phyloP scores from a whole-genome alignment of 2,329 filamentous ascomycete species.

The Xylaria sp. region DNA sequence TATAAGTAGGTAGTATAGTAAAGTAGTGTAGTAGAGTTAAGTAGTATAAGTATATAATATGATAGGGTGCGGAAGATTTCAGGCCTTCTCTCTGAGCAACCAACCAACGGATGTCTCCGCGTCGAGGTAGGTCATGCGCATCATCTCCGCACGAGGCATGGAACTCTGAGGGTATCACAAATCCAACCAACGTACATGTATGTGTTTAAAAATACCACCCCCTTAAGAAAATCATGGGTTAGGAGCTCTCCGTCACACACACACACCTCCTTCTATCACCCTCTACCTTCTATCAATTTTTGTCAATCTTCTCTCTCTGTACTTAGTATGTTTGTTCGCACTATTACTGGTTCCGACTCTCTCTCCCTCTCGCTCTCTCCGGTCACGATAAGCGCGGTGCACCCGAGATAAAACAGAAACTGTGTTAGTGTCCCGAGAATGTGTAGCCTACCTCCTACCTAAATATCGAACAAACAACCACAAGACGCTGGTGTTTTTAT shows the following conservation, averaged over 20 bases:
- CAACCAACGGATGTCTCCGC: conserved; percentile 5
- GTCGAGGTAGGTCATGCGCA: conserved; percentile 14
- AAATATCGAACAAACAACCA: neutral
- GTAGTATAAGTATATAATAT: too few relatives aligned
- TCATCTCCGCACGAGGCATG: conserved; percentile 24
- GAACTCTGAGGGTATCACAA: conserved; percentile 30
- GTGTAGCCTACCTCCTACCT: too few relatives aligned
- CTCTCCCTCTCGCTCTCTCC: neutral
- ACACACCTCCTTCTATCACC: too few relatives aligned
- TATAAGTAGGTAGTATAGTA: neutral
- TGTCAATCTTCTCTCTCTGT: too few relatives aligned
- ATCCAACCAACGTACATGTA: conserved; percentile 4
- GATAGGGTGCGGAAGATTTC: conserved; percentile 7
- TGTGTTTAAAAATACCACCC: conserved; percentile 28
- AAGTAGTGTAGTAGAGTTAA: neutral
- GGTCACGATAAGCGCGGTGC: neutral
- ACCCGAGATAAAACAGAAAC: conserved; percentile 6
- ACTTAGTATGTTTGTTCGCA: neutral
- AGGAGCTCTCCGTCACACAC: neutral
- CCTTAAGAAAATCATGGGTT: conserved; percentile 10
- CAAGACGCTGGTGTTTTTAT: neutral
- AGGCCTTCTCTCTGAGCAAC: neutral
- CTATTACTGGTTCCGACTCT: too few relatives aligned
- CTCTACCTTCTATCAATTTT: neutral
- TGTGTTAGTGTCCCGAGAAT: neutral